Evolutionary conservation across 768 basidiomycete species (phyloP).

Genomic region (Hydnomerulius pinastri): DNA sequence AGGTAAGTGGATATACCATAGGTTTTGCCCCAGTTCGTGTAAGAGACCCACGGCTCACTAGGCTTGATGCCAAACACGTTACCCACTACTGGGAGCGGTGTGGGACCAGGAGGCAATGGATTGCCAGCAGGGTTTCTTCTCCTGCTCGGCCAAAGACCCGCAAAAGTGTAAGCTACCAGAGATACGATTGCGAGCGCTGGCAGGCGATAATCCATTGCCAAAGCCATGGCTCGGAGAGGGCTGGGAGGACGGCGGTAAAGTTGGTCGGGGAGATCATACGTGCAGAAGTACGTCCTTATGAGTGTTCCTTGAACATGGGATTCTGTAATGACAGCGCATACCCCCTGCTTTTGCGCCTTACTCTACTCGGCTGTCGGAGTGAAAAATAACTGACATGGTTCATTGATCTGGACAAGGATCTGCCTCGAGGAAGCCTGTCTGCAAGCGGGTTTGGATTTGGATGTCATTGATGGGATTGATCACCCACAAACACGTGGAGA

Average conservation of each 20-base stretch:
- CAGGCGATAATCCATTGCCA: slow-evolving; percentile 15
- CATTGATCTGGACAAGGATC: neutral
- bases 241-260: neutral
- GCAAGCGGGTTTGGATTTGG: too few species aligned
- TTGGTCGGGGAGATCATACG: neutral
- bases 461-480: too few species aligned
- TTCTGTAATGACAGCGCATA: neutral
- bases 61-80: slow-evolving; percentile 30
- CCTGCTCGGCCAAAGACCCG: slow-evolving; percentile 6
- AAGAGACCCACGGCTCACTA: slow-evolving; percentile 33
- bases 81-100: slow-evolving; percentile 39
- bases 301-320: neutral
- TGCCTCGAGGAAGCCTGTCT: slow-evolving; percentile 1
- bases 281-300: neutral
- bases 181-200: slow-evolving; percentile 10
- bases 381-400: neutral
- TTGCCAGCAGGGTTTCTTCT: neutral
- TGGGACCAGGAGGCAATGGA: slow-evolving; percentile 53
- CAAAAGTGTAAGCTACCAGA: slow-evolving; percentile 6
- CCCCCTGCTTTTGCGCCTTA: neutral
- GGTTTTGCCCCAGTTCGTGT: slow-evolving; percentile 30
- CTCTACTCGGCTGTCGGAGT: slow-evolving; percentile 3
- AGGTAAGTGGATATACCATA: slow-evolving; percentile 23
- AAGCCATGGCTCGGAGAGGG: neutral
- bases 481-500: too few species aligned